Percentiles rank a stretch among this genome's conserved stretches.
Conservation (phyloP, 1,139 yeast species). For the Pneumocystis jirovecii region DNA sequence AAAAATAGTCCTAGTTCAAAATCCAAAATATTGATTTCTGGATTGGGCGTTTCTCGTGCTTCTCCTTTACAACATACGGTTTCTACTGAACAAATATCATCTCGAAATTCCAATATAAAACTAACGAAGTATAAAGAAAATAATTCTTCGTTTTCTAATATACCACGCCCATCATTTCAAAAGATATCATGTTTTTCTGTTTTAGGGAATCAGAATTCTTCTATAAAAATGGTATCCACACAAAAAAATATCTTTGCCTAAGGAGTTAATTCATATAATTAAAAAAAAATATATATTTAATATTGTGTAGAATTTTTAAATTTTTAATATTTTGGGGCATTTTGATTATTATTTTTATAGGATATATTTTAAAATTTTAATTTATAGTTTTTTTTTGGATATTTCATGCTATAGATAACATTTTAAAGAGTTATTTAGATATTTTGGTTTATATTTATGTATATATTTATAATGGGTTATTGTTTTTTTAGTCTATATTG, state of each 20-base stretch:
- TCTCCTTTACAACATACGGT: not conserved
- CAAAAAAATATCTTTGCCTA: not conserved
- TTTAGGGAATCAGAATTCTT: not conserved
- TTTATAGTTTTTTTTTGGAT: not conserved
- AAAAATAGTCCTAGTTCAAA: not conserved
- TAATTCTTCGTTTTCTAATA: not conserved
- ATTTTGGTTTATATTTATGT: not conserved
- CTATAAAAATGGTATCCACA: not conserved
- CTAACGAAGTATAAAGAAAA: not conserved
- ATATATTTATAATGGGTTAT: not conserved
- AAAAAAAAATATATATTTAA: not conserved
- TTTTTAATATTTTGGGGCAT: not conserved
- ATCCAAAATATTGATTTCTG: not conserved
- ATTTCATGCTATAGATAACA: not conserved
- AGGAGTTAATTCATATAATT: not conserved
- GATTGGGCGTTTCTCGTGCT: not conserved
- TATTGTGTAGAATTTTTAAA: not conserved
- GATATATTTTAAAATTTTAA: not conserved
- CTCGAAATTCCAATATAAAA: not conserved
- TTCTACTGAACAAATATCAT: not conserved
- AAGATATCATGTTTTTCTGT: not conserved
- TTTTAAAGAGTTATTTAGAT: not conserved
- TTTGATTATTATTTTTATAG: not conserved
- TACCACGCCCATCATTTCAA: not conserved
- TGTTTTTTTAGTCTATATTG: conserved; percentile 20